Evolutionary conservation across 805 yeast species (phyloP).

Genomic region (Clavispora asparagi): DNA sequence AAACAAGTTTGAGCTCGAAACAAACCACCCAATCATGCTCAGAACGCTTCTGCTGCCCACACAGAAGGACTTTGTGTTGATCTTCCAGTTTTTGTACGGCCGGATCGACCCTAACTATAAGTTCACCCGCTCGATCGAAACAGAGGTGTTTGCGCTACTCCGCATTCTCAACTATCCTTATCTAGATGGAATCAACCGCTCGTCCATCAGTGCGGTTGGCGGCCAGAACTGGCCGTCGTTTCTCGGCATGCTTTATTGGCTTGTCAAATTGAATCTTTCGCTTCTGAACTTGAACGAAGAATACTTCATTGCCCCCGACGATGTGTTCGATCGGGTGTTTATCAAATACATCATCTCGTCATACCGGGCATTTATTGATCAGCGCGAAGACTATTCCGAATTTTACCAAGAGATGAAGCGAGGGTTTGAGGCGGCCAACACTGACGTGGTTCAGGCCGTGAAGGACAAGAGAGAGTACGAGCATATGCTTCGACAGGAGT

Average conservation of each 20-base stretch:
- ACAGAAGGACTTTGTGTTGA: constrained; percentile 73
- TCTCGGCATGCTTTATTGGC: constrained; percentile 80
- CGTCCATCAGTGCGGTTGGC: constrained; percentile 87
- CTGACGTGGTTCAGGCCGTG: constrained; percentile 45
- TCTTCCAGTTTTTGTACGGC: constrained; percentile 76
- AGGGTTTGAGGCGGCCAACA: constrained; percentile 49
- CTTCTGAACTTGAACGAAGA: constrained; percentile 25
- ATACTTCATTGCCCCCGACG: constrained; percentile 32
- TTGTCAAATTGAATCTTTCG: constrained; percentile 50
- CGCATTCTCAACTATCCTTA: constrained; percentile 73
- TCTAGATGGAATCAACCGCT: constrained; percentile 71
- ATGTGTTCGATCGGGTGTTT: constrained; percentile 46
- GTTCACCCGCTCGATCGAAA: constrained; percentile 64
- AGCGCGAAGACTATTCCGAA: constrained; percentile 56
- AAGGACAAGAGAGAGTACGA: constrained; percentile 37
- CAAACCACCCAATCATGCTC: constrained; percentile 61
- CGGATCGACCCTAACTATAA: constrained; percentile 75
- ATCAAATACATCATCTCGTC: constrained; percentile 60
- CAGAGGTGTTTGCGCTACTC: constrained; percentile 66
- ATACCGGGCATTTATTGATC: constrained; percentile 60
- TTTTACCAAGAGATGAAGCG: constrained; percentile 50
- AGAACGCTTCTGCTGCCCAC: constrained; percentile 73
- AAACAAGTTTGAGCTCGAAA: constrained; percentile 69
- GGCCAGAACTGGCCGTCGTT: constrained; percentile 85
- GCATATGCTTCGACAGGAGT: constrained; percentile 31